Evolutionary conservation across 23 red algal genomes (phyloP), one percentile per base, ranked within the genome.

Genomic region (Gracilaria gracilis): DNA sequence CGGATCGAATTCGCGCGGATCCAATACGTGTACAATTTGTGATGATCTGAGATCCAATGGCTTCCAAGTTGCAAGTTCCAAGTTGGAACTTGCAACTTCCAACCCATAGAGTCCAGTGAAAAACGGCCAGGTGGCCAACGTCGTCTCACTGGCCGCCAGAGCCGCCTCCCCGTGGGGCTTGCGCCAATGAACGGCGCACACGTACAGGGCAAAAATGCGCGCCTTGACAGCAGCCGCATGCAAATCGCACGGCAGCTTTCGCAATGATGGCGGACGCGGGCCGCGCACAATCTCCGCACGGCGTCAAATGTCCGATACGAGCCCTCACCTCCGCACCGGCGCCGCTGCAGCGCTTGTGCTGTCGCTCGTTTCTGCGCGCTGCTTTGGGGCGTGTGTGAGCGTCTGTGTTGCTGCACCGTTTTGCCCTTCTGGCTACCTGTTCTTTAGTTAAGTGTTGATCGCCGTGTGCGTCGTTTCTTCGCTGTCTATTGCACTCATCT

Each of bases 201-300:
- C 67, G 67, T 73, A 2, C 36, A 2, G 11, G 34, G 0, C 5
- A 4, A n/a, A 34, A 37, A 73, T 29, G 59, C 59, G n/a, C n/a
- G 29, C 2, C 24, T 29, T 8, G 4, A 16, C 2, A 4, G 17
- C 11, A 6, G 27, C 59, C 59, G 4, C 59, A 62, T 62, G 59
- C 59, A 62, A 62, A 62, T 62, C 27, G 59, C 4, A 24, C 59
- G 29, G 2, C 23, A 29, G 6, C 59, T 62, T 62, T 62, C 59
- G 59, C 59, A 62, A 62, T 62, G 27, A 8, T 19, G 27, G 29
- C 27, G 54, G 23, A 2, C 2, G 24, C 29, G 59, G 4, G 27
- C 59, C 6, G 21, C 44, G 67, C 21, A 25, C 67, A 73, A 73
- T 73, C 67, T 73, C 67, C 67, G 35, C 28, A 2, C 38, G 67